Evolutionary conservation across 805 yeast genomes (phyloP).

Genomic region (Jamesozyma spencerorum): DNA sequence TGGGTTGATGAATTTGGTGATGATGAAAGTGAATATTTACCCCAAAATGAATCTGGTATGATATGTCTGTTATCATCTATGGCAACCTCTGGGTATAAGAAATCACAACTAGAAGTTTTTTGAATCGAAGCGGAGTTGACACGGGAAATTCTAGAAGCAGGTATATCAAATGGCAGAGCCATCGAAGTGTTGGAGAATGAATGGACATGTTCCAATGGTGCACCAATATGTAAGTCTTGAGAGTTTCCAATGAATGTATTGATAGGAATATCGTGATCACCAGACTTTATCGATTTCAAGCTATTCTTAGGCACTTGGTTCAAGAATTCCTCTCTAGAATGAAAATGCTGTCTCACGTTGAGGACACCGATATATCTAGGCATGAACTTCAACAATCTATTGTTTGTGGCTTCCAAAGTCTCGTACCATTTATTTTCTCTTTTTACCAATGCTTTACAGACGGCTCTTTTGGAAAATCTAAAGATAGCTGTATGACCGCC

Average conservation of each 20-base stretch:
- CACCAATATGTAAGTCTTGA: too few relatives aligned
- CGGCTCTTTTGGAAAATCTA: slow-evolving; percentile 82
- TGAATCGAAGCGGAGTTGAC: background rate
- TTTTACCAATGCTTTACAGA: slow-evolving; percentile 85
- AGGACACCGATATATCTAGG: slow-evolving; percentile 91
- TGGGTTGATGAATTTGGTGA: slow-evolving; percentile 30
- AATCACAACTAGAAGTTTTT: slow-evolving; percentile 1
- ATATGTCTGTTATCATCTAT: slow-evolving; percentile 88
- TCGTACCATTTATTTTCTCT: slow-evolving; percentile 91
- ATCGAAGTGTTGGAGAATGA: slow-evolving; percentile 15
- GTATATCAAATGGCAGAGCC: slow-evolving; percentile 1
- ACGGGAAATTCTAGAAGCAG: background rate
- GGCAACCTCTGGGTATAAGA: slow-evolving; percentile 63
- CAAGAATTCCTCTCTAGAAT: slow-evolving; percentile 23
- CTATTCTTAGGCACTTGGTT: slow-evolving; percentile 9
- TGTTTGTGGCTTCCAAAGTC: slow-evolving; percentile 67
- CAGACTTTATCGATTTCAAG: background rate
- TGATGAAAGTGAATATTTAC: slow-evolving; percentile 43
- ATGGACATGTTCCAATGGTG: slow-evolving; percentile 14
- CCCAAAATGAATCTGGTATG: slow-evolving; percentile 72
- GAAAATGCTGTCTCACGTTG: slow-evolving; percentile 69
- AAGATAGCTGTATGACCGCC: slow-evolving; percentile 98
- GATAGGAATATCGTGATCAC: slow-evolving; percentile 7
- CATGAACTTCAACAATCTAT: slow-evolving; percentile 73
- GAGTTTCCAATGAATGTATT: slow-evolving; percentile 5